Evolutionary conservation across 176 grass and related monocot genomes (phyloP).

Genomic region (Triticum turgidum): DNA sequence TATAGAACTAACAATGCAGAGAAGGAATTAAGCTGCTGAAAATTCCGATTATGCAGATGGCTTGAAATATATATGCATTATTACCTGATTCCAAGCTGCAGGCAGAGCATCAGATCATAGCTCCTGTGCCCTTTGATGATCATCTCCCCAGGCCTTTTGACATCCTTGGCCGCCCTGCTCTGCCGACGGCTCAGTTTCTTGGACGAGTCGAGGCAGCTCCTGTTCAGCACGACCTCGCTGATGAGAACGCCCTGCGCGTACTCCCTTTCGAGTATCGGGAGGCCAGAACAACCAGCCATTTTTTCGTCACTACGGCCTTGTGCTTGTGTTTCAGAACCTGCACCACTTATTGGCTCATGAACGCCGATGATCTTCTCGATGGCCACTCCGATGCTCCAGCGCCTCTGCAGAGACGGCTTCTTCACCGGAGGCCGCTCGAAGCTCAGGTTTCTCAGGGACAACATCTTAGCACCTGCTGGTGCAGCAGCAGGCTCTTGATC

Average conservation of each 20-base stretch:
- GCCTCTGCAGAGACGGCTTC: slow-evolving; percentile 70
- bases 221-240: slow-evolving; percentile 67
- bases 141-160: slow-evolving; percentile 76
- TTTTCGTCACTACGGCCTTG: slow-evolving; percentile 45
- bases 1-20: not conserved
- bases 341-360: no score
- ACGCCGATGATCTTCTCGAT: slow-evolving; percentile 70
- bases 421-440: slow-evolving; percentile 28
- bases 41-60: not conserved
- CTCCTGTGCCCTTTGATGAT: slow-evolving; percentile 96
- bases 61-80: not conserved
- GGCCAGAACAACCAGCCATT: slow-evolving; percentile 33
- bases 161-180: slow-evolving; percentile 65
- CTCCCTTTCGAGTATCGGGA: slow-evolving; percentile 81
- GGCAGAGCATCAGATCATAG: slow-evolving; percentile 92
- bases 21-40: not conserved
- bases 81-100: slow-evolving; percentile 98
- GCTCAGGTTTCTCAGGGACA: slow-evolving; percentile 30
- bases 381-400: slow-evolving; percentile 85
- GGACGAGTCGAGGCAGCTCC: slow-evolving; percentile 51
- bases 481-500: no score
- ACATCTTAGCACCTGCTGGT: not conserved
- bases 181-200: slow-evolving; percentile 65
- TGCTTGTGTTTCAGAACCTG: slow-evolving; percentile 37
- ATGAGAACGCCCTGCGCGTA: slow-evolving; percentile 97